A percentile compares a stretch with the other conserved stretches of the same genome.
Evolutionary conservation across 2,329 filamentous ascomycete species (phyloP).

Genomic region (Grosmannia penicillata): DNA sequence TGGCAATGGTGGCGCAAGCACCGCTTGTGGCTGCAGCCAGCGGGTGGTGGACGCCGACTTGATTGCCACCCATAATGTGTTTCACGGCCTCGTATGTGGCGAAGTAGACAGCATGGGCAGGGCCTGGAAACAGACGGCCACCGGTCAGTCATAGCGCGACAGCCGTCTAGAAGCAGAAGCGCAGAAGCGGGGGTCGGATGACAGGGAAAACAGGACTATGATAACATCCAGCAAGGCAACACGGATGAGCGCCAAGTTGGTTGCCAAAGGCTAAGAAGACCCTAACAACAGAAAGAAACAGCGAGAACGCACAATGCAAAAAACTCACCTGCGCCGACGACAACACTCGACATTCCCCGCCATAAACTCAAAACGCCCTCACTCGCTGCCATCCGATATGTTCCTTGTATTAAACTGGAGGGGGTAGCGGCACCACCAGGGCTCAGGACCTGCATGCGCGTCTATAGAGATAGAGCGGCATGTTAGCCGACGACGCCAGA

Average conservation of each 20-base stretch:
- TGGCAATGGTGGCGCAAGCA: constrained; percentile 88
- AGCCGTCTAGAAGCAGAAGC: not conserved
- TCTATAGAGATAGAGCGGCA: constrained; percentile 45
- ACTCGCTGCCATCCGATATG: constrained; percentile 77
- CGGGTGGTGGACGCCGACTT: constrained; percentile 75
- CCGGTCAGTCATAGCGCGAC: too few species aligned
- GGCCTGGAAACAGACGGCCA: too few species aligned
- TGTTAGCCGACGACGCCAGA: not conserved
- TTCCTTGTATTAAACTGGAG: constrained; percentile 80
- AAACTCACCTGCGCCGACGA: constrained; percentile 74
- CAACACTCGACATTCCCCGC: constrained; percentile 92
- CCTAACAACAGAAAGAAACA: not conserved
- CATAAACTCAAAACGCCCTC: constrained; percentile 88
- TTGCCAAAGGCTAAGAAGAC: too few species aligned
- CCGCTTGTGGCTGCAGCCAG: constrained; percentile 86
- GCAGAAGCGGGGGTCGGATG: too few species aligned
- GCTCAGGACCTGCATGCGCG: constrained; percentile 93
- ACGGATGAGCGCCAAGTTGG: too few species aligned
- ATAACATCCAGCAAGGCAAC: too few species aligned
- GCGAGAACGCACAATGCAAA: too few species aligned
- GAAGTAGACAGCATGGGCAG: constrained; percentile 95
- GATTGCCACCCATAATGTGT: constrained; percentile 87
- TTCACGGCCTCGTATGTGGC: constrained; percentile 96
- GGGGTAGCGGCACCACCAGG: constrained; percentile 69
- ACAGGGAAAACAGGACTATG: too few species aligned